Percentiles rank a stretch among this genome's conserved stretches.
These are phyloP conservation scores for Trichosporon asahii DNA, from an alignment of 1,284 basidiomycete species.

Conservation along the genomic window DNA sequence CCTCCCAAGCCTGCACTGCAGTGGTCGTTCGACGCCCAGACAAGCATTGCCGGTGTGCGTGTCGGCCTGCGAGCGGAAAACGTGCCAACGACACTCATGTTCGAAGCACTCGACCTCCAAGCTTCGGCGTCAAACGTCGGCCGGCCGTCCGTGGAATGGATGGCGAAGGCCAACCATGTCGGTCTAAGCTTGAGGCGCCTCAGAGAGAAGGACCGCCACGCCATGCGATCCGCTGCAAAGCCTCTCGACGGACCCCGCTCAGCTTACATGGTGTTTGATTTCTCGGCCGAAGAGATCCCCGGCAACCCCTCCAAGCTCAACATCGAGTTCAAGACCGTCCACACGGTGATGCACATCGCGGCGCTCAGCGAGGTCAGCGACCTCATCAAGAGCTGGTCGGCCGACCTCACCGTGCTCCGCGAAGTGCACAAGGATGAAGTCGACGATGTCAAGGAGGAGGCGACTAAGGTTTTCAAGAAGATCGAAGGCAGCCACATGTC, in stretches of 20 bases:
- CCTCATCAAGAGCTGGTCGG: constrained; percentile 70
- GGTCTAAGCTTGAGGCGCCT: constrained; percentile 37
- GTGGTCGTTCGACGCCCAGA: constrained; percentile 29
- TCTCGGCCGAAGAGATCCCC: constrained; percentile 53
- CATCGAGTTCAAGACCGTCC: constrained; percentile 66
- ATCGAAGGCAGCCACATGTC: constrained; percentile 25
- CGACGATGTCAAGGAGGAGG: constrained; percentile 72
- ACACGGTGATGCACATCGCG: constrained; percentile 87
- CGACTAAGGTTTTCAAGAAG: constrained; percentile 63
- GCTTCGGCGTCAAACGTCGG: constrained; percentile 33
- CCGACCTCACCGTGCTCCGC: constrained; percentile 67
- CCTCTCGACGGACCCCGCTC: constrained; percentile 65
- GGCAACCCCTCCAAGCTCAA: constrained; percentile 47
- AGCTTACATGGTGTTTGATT: constrained; percentile 77
- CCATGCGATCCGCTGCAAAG: constrained; percentile 34
- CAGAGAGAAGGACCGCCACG: constrained; percentile 11
- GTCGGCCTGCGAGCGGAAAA: constrained; percentile 46
- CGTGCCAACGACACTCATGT: constrained; percentile 41
- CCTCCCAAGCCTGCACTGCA: neutral
- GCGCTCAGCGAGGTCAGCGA: constrained; percentile 84
- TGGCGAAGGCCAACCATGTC: constrained; percentile 44
- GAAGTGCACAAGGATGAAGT: constrained; percentile 72
- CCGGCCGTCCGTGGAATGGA: constrained; percentile 36
- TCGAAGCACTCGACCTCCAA: constrained; percentile 40
- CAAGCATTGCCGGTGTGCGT: constrained; percentile 36